Conservation (phyloP, 108 stramenopile genomes). For the Mediolabrus comicus region DNA sequence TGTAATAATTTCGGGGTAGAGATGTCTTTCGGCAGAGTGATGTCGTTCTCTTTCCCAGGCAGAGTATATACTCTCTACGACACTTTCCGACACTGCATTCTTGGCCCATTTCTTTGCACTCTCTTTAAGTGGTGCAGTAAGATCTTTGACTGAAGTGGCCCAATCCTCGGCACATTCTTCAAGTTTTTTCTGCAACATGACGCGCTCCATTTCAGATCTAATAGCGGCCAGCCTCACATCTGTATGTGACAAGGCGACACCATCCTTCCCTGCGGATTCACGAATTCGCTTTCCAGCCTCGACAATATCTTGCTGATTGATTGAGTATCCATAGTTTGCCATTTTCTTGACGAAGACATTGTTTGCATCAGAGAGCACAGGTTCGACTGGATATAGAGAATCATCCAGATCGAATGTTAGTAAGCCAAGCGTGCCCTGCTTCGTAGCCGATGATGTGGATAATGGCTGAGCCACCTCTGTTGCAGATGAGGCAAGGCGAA, state of each 20-base stretch:
- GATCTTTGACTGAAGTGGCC: conserved; percentile 71
- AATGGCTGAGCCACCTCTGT: conserved; percentile 1
- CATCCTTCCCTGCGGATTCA: conserved; percentile 56
- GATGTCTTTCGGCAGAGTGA: conserved; percentile 83
- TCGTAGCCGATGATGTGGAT: background rate
- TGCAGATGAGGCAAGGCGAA: conserved; percentile 26
- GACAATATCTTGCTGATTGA: conserved; percentile 75
- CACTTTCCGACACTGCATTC: conserved; percentile 61
- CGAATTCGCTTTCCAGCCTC: conserved; percentile 67
- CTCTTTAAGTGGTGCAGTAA: conserved; percentile 57
- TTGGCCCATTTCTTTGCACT: conserved; percentile 78
- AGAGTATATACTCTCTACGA: conserved; percentile 76
- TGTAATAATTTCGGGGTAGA: conserved; percentile 73
- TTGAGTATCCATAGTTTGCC: conserved; percentile 64
- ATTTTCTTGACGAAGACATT: conserved; percentile 71
- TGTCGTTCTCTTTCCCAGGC: conserved; percentile 91
- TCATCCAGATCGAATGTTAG: conserved; percentile 90
- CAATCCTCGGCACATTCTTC: conserved; percentile 79
- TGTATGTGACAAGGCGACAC: conserved; percentile 76
- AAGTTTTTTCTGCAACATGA: conserved; percentile 67
- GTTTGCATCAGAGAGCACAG: conserved; percentile 77
- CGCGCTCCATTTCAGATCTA: conserved; percentile 79
- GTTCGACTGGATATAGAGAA: conserved; percentile 76
- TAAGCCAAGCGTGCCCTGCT: conserved; percentile 56
- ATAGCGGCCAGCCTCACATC: conserved; percentile 77